These are phyloP conservation scores for Starmerella kuoi DNA, from an alignment of 805 yeast species.

Conservation along the genomic window DNA sequence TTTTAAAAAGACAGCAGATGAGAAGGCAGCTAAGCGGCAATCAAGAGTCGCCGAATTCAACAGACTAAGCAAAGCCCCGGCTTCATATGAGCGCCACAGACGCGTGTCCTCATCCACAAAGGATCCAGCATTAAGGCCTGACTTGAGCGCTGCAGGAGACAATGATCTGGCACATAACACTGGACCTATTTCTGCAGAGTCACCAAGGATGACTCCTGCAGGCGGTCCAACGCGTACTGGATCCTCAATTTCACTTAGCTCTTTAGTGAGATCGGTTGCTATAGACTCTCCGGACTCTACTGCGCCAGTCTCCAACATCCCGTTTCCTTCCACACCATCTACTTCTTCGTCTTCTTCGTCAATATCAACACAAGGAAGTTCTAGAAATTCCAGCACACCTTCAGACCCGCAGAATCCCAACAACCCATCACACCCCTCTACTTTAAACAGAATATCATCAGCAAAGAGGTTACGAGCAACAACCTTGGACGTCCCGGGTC, in stretches of 20 bases:
- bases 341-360: background rate
- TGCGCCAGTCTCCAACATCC: background rate
- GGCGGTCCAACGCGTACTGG: slow-evolving; percentile 7
- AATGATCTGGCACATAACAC: background rate
- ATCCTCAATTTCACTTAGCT: slow-evolving; percentile 12
- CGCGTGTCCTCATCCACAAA: slow-evolving; percentile 11
- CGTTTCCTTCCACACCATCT: background rate
- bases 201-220: slow-evolving; percentile 14
- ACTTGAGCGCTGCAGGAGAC: background rate
- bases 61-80: slow-evolving; percentile 15
- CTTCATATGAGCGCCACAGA: slow-evolving; percentile 8
- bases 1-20: background rate
- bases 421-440: slow-evolving; percentile 2
- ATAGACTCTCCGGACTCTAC: slow-evolving; percentile 2
- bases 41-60: slow-evolving; percentile 22
- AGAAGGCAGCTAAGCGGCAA: slow-evolving; percentile 11
- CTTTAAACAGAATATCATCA: slow-evolving; percentile 14
- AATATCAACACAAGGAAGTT: background rate
- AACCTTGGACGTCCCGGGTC: slow-evolving; percentile 84
- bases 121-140: background rate
- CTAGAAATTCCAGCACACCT: background rate
- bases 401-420: background rate
- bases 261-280: slow-evolving; percentile 12
- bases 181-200: slow-evolving; percentile 21
- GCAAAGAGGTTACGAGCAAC: slow-evolving; percentile 41